A percentile compares a stretch with the other conserved stretches of the same genome.
phyloP scores from a whole-genome alignment of 2,329 filamentous ascomycete species.

The Epicoccum sorghinum region DNA sequence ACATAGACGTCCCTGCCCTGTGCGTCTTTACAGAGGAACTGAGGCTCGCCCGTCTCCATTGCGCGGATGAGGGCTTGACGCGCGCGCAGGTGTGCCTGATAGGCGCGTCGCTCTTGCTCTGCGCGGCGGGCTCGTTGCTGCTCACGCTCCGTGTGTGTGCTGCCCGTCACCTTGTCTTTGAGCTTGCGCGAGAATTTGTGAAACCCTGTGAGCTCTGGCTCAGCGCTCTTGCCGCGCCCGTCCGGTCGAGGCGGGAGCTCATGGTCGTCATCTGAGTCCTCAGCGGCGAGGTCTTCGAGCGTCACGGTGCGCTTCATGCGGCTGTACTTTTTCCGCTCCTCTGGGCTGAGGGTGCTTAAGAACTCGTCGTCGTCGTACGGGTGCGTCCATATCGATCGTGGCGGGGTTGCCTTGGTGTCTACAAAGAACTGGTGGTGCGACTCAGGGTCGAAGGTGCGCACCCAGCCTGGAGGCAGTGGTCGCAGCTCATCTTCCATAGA shows the following conservation, averaged over 20 bases:
- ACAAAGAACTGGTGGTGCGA: constrained; percentile 68
- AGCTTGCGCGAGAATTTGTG: constrained; percentile 61
- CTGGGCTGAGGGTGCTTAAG: constrained; percentile 54
- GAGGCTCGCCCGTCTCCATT: constrained; percentile 61
- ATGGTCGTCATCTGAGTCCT: constrained; percentile 41
- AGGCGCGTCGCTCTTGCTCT: constrained; percentile 58
- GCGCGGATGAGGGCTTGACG: constrained; percentile 59
- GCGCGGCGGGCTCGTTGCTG: constrained; percentile 54
- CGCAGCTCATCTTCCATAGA: constrained; percentile 67
- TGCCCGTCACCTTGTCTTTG: constrained; percentile 65
- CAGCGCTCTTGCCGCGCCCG: constrained; percentile 6
- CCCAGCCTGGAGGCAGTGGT: constrained; percentile 62
- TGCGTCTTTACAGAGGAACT: constrained; percentile 60
- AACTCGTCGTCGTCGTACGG: constrained; percentile 65
- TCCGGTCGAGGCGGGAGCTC: constrained; percentile 12
- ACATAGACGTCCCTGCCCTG: constrained; percentile 64
- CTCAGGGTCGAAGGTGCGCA: constrained; percentile 61
- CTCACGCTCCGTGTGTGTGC: constrained; percentile 62
- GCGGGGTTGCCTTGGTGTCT: constrained; percentile 61
- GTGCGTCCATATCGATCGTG: constrained; percentile 66
- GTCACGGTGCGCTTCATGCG: constrained; percentile 46
- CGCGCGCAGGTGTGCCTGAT: constrained; percentile 58
- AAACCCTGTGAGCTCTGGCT: constrained; percentile 42
- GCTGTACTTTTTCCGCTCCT: constrained; percentile 58
- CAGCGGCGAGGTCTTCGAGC: constrained; percentile 56